These are phyloP conservation scores for Phytophthora lateralis DNA, from an alignment of 352 stramenopile genomes.

Conservation along the genomic window DNA sequence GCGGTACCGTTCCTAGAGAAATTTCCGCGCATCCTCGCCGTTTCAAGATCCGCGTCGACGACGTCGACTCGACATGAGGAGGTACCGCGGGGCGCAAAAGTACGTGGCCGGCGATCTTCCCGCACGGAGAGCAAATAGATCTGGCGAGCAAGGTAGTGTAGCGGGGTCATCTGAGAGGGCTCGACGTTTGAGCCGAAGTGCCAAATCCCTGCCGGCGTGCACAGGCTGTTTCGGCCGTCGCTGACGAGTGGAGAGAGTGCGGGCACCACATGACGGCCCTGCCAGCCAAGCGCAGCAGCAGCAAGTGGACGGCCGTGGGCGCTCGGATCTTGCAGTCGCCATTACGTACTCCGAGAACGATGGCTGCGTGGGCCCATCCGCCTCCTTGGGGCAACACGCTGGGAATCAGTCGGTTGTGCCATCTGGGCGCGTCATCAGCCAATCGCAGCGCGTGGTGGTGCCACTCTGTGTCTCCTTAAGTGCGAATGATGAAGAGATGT, in stretches of 20 bases:
- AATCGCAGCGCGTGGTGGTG: not conserved
- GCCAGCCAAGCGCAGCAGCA: not conserved
- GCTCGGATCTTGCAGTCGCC: not conserved
- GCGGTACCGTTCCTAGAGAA: conserved; percentile 7
- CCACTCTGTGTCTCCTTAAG: conserved; percentile 8
- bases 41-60: conserved; percentile 6
- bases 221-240: conserved; percentile 2
- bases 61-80: no score
- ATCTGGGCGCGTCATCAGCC: conserved; percentile 6
- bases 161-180: no score
- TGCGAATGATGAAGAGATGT: conserved; percentile 30
- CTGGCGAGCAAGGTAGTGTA: not conserved
- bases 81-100: conserved; percentile 5
- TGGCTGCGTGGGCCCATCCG: conserved; percentile 8
- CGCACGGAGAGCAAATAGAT: not conserved
- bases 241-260: not conserved
- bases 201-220: conserved; percentile 10
- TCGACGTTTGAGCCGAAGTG: no score
- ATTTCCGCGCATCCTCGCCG: conserved; percentile 1
- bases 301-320: not conserved
- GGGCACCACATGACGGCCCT: not conserved
- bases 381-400: conserved; percentile 18
- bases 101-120: not conserved
- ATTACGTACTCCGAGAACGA: not conserved
- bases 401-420: conserved; percentile 16